Evolutionary conservation across 805 yeast species (phyloP).

Genomic region (Candida koratica): DNA sequence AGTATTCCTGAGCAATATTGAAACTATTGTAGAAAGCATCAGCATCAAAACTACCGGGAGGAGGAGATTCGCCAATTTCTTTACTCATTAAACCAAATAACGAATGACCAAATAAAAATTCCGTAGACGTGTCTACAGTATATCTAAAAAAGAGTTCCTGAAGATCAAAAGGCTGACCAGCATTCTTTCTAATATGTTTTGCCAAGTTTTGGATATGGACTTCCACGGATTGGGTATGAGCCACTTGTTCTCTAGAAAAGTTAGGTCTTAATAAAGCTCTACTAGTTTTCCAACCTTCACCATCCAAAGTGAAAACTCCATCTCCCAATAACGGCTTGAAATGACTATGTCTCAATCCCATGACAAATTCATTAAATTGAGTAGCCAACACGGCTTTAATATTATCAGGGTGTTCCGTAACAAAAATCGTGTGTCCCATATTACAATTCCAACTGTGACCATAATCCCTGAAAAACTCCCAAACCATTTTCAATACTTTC

Average conservation of each 20-base stretch:
- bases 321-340: constrained; percentile 31
- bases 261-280: constrained; percentile 35
- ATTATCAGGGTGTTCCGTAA: constrained; percentile 31
- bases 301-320: constrained; percentile 35
- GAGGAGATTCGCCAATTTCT: constrained; percentile 24
- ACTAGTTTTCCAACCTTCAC: constrained; percentile 34
- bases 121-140: constrained; percentile 37
- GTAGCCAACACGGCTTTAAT: constrained; percentile 33
- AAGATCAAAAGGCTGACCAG: constrained; percentile 27
- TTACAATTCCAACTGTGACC: constrained; percentile 17
- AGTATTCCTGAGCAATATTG: constrained; percentile 29
- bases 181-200: constrained; percentile 19
- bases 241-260: constrained; percentile 32
- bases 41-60: constrained; percentile 17
- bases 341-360: constrained; percentile 28
- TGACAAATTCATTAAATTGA: constrained; percentile 30
- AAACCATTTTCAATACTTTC: constrained; percentile 11
- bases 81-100: constrained; percentile 26
- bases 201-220: constrained; percentile 23
- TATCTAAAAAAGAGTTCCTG: constrained; percentile 29
- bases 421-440: constrained; percentile 20
- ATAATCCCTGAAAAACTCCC: constrained; percentile 13
- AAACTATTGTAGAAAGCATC: constrained; percentile 25
- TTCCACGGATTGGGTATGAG: constrained; percentile 29
- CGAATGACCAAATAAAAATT: constrained; percentile 37